Percentiles rank a stretch among this genome's conserved stretches.
Conservation (phyloP, 805 yeast genomes). For the Candida sonorensis region DNA sequence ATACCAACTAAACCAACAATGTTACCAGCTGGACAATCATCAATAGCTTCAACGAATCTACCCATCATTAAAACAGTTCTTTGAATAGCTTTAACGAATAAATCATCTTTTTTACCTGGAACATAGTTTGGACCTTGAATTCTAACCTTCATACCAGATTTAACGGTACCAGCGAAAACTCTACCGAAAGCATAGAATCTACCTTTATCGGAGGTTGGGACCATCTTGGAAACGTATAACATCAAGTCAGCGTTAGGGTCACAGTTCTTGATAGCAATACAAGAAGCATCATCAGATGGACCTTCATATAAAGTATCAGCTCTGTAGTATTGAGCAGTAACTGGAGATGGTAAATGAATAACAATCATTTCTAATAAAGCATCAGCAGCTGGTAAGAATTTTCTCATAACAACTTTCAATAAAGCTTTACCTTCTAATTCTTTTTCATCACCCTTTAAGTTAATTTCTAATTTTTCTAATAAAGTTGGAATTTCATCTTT, state of each 20-base stretch:
- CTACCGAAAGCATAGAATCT: slow-evolving; percentile 99
- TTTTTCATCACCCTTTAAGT: slow-evolving; percentile 93
- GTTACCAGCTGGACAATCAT: slow-evolving; percentile 99
- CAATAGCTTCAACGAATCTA: slow-evolving; percentile 95
- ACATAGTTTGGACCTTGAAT: slow-evolving; percentile 99
- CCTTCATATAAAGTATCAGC: slow-evolving; percentile 99
- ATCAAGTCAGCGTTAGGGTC: slow-evolving; percentile 97
- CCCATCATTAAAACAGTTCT: slow-evolving; percentile 99
- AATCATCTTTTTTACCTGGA: slow-evolving; percentile 97
- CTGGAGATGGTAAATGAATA: slow-evolving; percentile 98
- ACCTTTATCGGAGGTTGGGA: slow-evolving; percentile 99
- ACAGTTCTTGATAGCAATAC: slow-evolving; percentile 93
- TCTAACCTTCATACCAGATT: slow-evolving; percentile 98
- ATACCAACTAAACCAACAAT: slow-evolving; percentile 99
- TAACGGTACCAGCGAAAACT: slow-evolving; percentile 99
- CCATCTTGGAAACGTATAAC: slow-evolving; percentile 99
- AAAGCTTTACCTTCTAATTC: slow-evolving; percentile 98
- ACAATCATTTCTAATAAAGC: slow-evolving; percentile 98
- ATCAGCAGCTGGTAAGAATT: slow-evolving; percentile 99
- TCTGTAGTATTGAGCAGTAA: slow-evolving; percentile 98
- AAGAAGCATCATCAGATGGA: slow-evolving; percentile 88
- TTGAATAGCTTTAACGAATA: slow-evolving; percentile 95
- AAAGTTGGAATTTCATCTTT: slow-evolving; percentile 92
- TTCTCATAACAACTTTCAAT: slow-evolving; percentile 97
- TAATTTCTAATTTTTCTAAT: slow-evolving; percentile 89